Base-by-base conservation (phyloP, 2,329 filamentous ascomycete species). In the Dissoconium aciculare region DNA sequence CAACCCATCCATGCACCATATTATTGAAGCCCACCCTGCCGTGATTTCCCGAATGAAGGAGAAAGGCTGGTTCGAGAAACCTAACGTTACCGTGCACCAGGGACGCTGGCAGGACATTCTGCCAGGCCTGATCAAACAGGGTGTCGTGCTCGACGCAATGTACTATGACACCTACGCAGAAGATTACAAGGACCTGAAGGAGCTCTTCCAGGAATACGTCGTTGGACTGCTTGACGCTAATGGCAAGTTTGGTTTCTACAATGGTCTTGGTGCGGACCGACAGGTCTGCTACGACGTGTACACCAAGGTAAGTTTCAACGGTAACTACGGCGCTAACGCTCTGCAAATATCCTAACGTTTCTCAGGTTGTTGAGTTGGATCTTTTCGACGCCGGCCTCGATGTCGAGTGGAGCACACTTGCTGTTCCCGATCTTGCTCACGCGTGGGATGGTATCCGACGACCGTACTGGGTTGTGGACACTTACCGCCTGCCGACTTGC, bases 151-250 rank as follows among this genome's bases (percentile, higher is more conserved):
- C 31, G 61, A 66, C 37, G 62, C 55, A 8, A 63, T 98, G 43
- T 98, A 95, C 62, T 95, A 94, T 50, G 89, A 98, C 52, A 98
- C 89, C 0, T 95, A 95, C 54, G 89, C 84, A 5, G 89, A 98
- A 58, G 81, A 89, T 40, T 98, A 95, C 56, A 64, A 66, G 2
- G 80, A 87, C 52, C 71, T 95, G 15, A 77, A 78, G 27, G 66
- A 74, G 36, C 94, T 95, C 60, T 93, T 95, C 53, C 77, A 70
- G 2, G 89, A 95, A 53, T 74, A 78, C 44, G 75, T 95, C 8
- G 81, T 89, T 17, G 77, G 73, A 0, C 56, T 95, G 32, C 60
- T 98, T 27, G 75, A 80, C 42, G 62, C 67, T 15, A 50, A 56
- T 6, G 59, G 59, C 23, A 61, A 57, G 27, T 75, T 72, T 53